Base-by-base conservation (phyloP, 441 rosid species). In the Pelargonium citronellum region DNA sequence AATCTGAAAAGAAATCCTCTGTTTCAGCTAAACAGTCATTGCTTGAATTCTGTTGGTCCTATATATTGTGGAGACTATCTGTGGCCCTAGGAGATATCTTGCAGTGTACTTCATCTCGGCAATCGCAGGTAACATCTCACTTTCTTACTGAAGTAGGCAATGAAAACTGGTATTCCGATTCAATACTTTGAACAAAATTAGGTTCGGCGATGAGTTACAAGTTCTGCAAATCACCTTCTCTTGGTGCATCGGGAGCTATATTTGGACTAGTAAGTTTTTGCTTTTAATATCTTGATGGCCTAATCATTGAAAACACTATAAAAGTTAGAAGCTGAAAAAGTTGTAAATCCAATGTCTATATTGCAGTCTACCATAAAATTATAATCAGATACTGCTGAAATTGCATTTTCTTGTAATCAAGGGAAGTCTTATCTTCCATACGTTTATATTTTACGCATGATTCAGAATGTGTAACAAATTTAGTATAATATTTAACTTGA, bases 171-270 rank as follows among this genome's bases (percentile, higher is more conserved):
- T 78, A 39, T 73, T 71, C 81, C 77, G 71, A 83, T 78, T 71
- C 39, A 39, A 5, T 78, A 70, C 43, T 66, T 75, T 75, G 69
- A 74, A 76, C 79, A 76, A 74, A 81, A 79, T 62, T 78, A 91
- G 97, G 96, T 88, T 86, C 93, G 34, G 81, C 89, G 12, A 77
- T 83, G 80, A 93, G 97, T 77, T 93, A 89, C 70, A 78, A 80
- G 80, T 80, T 91, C 68, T 79, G 83, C 83, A 87, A 86, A 79
- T 75, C 81, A 10, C 91, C 97, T 47, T 84, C 97, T 9, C 91
- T 91, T 62, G 97, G 98, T 75, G 96, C 98, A 66, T 93, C 97
- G 0, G 97, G 98, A 66, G 97, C 96, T 62, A 86, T 93, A 73
- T 88, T 89, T 64, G 98, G 98, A 79, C 80, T 93, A 68, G 96